Conservation (phyloP, 108 stramenopile genomes). For the Cylindrotheca fusiformis region DNA sequence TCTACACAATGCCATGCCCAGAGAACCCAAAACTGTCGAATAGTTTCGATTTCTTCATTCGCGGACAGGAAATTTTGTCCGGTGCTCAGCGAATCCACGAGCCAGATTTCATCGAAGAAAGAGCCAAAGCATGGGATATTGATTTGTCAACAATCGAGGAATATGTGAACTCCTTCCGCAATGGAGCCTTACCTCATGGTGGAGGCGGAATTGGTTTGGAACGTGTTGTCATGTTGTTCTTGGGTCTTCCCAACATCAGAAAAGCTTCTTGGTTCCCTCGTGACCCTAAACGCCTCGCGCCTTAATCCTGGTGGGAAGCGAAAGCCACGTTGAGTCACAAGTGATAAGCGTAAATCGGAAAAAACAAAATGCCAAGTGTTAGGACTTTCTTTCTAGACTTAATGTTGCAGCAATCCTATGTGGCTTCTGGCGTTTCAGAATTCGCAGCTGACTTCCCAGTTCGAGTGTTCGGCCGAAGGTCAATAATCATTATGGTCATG, state of each 20-base stretch:
- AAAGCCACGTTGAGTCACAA: too few species aligned
- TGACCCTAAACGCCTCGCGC: constrained; percentile 94
- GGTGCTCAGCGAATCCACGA: constrained; percentile 99
- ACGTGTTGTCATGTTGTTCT: constrained; percentile 98
- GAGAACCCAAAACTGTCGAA: constrained; percentile 92
- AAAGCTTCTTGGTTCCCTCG: constrained; percentile 98
- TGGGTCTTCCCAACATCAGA: constrained; percentile 96
- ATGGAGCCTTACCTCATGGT: constrained; percentile 95
- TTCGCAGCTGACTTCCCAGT: constrained; percentile 12
- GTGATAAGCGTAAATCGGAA: too few species aligned
- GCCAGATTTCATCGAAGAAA: constrained; percentile 86
- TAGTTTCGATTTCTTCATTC: constrained; percentile 98
- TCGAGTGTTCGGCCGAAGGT: constrained; percentile 63
- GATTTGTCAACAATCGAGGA: constrained; percentile 81
- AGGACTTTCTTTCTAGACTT: too few species aligned
- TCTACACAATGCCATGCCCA: constrained; percentile 99
- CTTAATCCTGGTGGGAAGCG: constrained; percentile 68
- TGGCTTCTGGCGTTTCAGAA: too few species aligned
- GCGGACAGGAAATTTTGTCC: constrained; percentile 98
- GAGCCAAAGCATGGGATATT: constrained; percentile 90
- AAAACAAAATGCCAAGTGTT: too few species aligned
- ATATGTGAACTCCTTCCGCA: constrained; percentile 96
- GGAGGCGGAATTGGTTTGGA: constrained; percentile 99
- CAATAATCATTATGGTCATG: constrained; percentile 91
- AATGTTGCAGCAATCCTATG: too few species aligned